Evolutionary conservation across 768 basidiomycete genomes (phyloP).

Genomic region (Piloderma croceum): DNA sequence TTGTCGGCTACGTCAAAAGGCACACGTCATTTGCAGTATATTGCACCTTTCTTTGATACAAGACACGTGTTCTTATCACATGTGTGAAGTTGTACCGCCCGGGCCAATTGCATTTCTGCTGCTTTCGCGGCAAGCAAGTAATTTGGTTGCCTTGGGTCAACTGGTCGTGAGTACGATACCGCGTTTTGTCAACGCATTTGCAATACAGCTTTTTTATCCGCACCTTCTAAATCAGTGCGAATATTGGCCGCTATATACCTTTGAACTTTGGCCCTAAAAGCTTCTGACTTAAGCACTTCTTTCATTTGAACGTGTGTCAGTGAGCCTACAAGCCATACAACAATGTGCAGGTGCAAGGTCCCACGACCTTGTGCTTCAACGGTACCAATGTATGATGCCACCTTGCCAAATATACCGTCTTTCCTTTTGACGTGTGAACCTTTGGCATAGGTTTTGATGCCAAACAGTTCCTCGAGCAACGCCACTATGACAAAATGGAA

Average conservation of each 20-base stretch:
- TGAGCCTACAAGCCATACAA: slow-evolving; percentile 31
- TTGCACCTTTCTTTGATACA: slow-evolving; percentile 8
- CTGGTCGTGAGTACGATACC: slow-evolving; percentile 31
- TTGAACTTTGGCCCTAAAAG: slow-evolving; percentile 23
- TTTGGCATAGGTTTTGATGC: slow-evolving; percentile 19
- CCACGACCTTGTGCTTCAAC: slow-evolving; percentile 40
- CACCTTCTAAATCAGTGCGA: slow-evolving; percentile 23
- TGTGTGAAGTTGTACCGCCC: slow-evolving; percentile 28
- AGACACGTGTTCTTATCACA: slow-evolving; percentile 25
- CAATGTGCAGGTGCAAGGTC: slow-evolving; percentile 35
- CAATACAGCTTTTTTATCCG: slow-evolving; percentile 9
- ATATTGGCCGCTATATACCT: slow-evolving; percentile 29
- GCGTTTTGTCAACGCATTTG: slow-evolving; percentile 12
- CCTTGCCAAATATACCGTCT: slow-evolving; percentile 26
- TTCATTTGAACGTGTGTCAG: slow-evolving; percentile 21
- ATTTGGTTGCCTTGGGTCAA: slow-evolving; percentile 20
- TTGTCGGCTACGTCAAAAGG: slow-evolving; percentile 21
- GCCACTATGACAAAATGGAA: slow-evolving; percentile 31
- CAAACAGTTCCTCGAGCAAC: slow-evolving; percentile 29
- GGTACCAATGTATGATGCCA: slow-evolving; percentile 27
- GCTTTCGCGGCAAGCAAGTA: slow-evolving; percentile 12
- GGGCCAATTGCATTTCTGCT: slow-evolving; percentile 19
- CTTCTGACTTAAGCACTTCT: slow-evolving; percentile 14
- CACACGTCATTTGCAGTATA: slow-evolving; percentile 29
- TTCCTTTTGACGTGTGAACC: slow-evolving; percentile 1